A percentile compares a stretch with the other conserved stretches of the same genome.
These are phyloP conservation scores for Biscutella laevigata DNA, from an alignment of 441 rosid species.

Conservation along the genomic window DNA sequence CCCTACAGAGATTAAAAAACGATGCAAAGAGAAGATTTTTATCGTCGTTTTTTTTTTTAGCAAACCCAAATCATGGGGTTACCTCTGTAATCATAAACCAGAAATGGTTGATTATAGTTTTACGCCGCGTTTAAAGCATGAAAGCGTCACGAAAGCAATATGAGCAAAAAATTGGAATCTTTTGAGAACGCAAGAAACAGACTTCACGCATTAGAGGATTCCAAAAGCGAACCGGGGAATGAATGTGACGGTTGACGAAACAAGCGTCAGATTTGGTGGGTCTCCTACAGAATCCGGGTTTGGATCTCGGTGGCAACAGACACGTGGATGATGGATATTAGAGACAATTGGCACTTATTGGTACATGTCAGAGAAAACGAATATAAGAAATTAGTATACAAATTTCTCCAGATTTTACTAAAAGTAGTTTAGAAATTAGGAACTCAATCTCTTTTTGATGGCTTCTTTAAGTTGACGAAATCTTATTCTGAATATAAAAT, in stretches of 20 bases:
- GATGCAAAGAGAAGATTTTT: slow-evolving; percentile 1
- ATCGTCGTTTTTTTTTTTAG: neutral
- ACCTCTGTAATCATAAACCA: no score
- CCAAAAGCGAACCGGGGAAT: neutral
- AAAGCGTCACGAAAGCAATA: neutral
- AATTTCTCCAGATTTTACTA: neutral
- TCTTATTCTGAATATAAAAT: neutral
- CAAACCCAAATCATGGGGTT: neutral
- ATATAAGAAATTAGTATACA: no score
- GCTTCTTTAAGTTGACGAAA: neutral
- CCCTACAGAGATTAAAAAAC: no score
- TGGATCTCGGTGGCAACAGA: neutral
- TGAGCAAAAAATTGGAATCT: neutral
- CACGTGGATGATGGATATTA: neutral
- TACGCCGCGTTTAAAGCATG: slow-evolving; percentile 7
- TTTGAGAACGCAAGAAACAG: neutral
- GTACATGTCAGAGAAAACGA: no score
- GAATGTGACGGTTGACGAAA: neutral
- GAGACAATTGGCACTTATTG: no score
- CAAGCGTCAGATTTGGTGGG: neutral
- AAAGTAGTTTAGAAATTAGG: neutral
- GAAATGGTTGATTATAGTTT: no score
- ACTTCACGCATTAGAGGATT: slow-evolving; percentile 12
- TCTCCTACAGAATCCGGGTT: neutral
- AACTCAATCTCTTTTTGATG: neutral